phyloP scores from a whole-genome alignment of 352 stramenopile species.

The Phytophthora lateralis region DNA sequence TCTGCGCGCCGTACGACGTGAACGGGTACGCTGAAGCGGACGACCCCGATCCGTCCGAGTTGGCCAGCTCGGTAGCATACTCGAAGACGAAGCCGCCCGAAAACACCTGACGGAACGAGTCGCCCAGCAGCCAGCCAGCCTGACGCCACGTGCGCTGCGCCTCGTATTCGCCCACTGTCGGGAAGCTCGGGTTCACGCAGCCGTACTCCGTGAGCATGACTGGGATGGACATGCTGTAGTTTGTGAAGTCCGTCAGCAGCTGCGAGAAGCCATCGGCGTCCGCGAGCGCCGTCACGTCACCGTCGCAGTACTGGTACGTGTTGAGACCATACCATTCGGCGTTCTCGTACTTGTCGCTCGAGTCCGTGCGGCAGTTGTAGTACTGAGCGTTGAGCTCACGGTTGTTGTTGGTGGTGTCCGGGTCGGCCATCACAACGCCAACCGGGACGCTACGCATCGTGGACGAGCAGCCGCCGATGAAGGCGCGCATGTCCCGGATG shows the following conservation, averaged over 20 bases:
- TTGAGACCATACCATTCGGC: slow-evolving; percentile 91
- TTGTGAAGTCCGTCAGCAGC: slow-evolving; percentile 62
- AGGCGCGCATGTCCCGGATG: slow-evolving; percentile 81
- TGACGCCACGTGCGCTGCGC: slow-evolving; percentile 73
- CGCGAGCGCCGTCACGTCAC: slow-evolving; percentile 37
- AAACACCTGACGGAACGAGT: slow-evolving; percentile 61
- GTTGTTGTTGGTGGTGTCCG: slow-evolving; percentile 47
- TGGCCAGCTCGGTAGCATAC: slow-evolving; percentile 81
- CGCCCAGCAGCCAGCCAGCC: slow-evolving; percentile 56
- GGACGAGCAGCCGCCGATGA: slow-evolving; percentile 60
- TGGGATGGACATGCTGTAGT: slow-evolving; percentile 74
- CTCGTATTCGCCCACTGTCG: slow-evolving; percentile 69
- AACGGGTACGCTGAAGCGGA: slow-evolving; percentile 73
- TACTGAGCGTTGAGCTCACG: slow-evolving; percentile 76
- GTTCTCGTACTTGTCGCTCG: slow-evolving; percentile 72
- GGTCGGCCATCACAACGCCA: slow-evolving; percentile 74
- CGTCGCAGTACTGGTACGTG: slow-evolving; percentile 82
- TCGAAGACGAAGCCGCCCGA: slow-evolving; percentile 80
- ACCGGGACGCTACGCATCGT: slow-evolving; percentile 59
- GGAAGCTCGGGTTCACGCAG: slow-evolving; percentile 71
- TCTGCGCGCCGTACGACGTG: slow-evolving; percentile 61
- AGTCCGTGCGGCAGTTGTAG: slow-evolving; percentile 85
- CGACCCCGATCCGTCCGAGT: slow-evolving; percentile 49
- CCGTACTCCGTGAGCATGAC: slow-evolving; percentile 88
- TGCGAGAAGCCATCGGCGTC: slow-evolving; percentile 63